Percentiles rank a stretch among this genome's conserved stretches.
Evolutionary conservation across 257 asterid genomes (phyloP).

Genomic region (Lantana camara): DNA sequence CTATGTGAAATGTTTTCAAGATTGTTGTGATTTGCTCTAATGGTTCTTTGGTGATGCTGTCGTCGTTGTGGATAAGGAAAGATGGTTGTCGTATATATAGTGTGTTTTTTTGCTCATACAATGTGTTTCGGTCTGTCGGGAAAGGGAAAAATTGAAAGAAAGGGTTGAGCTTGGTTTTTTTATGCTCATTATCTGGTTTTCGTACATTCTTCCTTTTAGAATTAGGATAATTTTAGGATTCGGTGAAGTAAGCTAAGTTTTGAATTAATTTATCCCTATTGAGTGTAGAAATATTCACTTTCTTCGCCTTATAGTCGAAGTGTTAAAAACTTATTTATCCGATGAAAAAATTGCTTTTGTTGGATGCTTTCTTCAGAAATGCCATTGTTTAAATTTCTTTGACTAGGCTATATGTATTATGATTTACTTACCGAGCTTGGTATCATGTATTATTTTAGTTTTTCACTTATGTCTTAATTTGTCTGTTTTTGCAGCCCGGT

Average conservation of each 20-base stretch:
- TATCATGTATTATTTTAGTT: background rate
- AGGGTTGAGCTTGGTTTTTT: background rate
- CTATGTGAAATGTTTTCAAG: background rate
- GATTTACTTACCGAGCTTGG: background rate
- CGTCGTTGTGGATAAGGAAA: constrained; percentile 6
- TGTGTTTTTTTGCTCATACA: background rate
- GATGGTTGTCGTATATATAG: background rate
- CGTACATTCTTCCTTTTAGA: background rate
- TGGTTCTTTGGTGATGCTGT: background rate
- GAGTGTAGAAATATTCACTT: too few species aligned
- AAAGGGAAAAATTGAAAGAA: background rate
- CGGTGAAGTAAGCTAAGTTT: background rate
- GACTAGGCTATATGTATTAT: background rate
- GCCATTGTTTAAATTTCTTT: background rate
- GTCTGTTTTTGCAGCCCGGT: constrained; percentile 76
- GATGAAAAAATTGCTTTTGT: background rate
- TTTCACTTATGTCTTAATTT: constrained; percentile 1
- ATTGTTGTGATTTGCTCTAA: constrained; percentile 10
- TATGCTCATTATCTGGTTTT: background rate
- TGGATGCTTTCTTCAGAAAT: background rate
- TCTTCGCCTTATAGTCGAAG: background rate
- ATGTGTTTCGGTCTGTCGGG: background rate
- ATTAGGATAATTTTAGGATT: background rate
- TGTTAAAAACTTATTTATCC: background rate
- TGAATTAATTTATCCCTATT: too few species aligned